Base-by-base conservation (phyloP, 228 moss, liverwort and hornwort species). In the Sphagnum magellanicum region DNA sequence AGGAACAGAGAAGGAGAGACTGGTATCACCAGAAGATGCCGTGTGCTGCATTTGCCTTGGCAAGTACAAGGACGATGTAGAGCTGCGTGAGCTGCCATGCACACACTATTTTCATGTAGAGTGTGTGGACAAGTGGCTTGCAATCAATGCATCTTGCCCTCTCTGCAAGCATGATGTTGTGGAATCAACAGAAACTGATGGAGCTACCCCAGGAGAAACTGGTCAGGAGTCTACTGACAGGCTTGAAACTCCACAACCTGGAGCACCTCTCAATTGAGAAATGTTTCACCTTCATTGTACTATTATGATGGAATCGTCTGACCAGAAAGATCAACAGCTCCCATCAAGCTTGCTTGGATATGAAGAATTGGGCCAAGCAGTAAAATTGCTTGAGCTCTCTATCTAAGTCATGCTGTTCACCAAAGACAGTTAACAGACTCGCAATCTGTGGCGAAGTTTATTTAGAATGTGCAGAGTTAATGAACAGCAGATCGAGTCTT, bases 1-100 rank as follows among this genome's bases (percentile, higher is more conserved):
- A 8, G 87, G 87, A 4, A 87, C 87, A 53, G 81, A 84, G 68
- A 87, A 79, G 78, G 84, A 87, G 51, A 74, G 81, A 61, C 65
- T 76, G 74, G 87, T 87, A 46, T 74, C 79, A 8, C 83, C 76
- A 48, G 87, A 87, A 55, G 87, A 87, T 67, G 87, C 87, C 8
- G 76, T 87, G 53, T 87, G 87, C 49, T 87, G 87, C 73, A 87
- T 87, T 70, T 87, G 87, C 62, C 84, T 87, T 52, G 87, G 84
- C 16, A 79, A 87, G 66, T 87, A 87, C 55, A 64, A 58, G 68
- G 81, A 87, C 10, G 84, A 73, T 16, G 79, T 74, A 74, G 74
- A 84, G 79, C 64, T 87, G 64, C 70, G 87, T 72, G 87, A 87
- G 52, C 77, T 87, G 51, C 84, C 84, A 32, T 87, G 87, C 50